Conservation (phyloP, 169 alveolate genomes). For the Plasmodium fragile region DNA sequence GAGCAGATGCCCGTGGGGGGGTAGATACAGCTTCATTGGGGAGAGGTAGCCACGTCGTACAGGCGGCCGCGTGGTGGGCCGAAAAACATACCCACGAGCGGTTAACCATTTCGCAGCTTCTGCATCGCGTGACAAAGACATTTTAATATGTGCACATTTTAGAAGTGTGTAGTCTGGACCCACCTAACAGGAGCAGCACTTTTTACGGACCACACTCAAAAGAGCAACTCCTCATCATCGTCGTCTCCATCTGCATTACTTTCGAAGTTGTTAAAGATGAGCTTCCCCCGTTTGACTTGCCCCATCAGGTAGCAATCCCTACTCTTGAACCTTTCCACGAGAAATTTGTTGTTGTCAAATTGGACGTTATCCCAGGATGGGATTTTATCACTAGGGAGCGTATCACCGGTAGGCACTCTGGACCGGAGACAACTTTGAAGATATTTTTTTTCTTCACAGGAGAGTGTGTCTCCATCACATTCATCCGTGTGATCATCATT, state of each 20-base stretch:
- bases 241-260: constrained; percentile 12
- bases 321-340: constrained; percentile 49
- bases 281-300: constrained; percentile 68
- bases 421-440: background rate
- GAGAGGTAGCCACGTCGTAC: background rate
- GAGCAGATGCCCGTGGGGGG: constrained; percentile 7
- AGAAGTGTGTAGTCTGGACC: background rate
- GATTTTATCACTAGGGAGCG: background rate
- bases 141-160: background rate
- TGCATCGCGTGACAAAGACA: background rate
- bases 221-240: constrained; percentile 51
- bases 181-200: background rate
- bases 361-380: constrained; percentile 70
- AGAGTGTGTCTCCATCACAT: background rate
- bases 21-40: too few relatives aligned
- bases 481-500: background rate
- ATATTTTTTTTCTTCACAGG: constrained; percentile 7
- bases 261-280: constrained; percentile 55
- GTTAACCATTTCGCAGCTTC: background rate
- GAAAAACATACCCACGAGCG: background rate
- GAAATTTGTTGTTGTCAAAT: constrained; percentile 58
- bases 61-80: too few relatives aligned
- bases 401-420: background rate
- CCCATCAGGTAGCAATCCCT: constrained; percentile 50
- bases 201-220: constrained; percentile 5